Evolutionary conservation across 257 asterid genomes (phyloP), one percentile per base, ranked within the genome.

Genomic region (Capsicum baccatum): DNA sequence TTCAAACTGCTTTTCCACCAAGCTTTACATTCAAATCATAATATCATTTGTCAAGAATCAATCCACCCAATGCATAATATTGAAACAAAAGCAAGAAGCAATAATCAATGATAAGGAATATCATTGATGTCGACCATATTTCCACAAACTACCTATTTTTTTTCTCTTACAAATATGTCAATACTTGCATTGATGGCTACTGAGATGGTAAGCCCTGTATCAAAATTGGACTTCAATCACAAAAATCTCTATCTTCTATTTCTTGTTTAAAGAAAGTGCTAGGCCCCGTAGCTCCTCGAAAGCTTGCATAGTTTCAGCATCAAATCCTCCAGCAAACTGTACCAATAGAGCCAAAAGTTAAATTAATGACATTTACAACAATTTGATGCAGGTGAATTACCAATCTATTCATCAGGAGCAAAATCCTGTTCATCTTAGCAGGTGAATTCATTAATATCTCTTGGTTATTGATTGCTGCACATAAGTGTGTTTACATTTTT

Each of bases 281-380:
- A 95, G 92, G 87, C 91, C 92, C 60, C 98, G 92, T 55, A 95
- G 97, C 89, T 94, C 98, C 92, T 95, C 99, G 80, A 95, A 95
- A 12, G 98, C 97, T 56, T 91, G 94, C 99, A 95, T 95, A 2
- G 98, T 95, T 85, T 95, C 99, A 1, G 95, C 91, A 88, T 95
- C 99, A 87, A 95, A 94, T 66, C 99, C 99, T 90, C 99, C 98
- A 6, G 99, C 99, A 89, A 95, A 95, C 98, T 95, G 98, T 89
- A 84, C 76, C 59, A 79, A 63, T 84, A 9, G 19, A 44, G 57
- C 21, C 17, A 62, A 12, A 58, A 19, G 1, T n/a, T 82, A 57
- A n/a, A 26, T 50, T 66, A 39, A 79, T 48, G 17, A 13, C 33
- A 67, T 16, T 15, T n/a, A 15, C 50, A 67, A 35, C 3, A 67